Evolutionary conservation across 495 filamentous ascomycete species (phyloP), one percentile per base, ranked within the genome.

Genomic region (Daldinia childiae): DNA sequence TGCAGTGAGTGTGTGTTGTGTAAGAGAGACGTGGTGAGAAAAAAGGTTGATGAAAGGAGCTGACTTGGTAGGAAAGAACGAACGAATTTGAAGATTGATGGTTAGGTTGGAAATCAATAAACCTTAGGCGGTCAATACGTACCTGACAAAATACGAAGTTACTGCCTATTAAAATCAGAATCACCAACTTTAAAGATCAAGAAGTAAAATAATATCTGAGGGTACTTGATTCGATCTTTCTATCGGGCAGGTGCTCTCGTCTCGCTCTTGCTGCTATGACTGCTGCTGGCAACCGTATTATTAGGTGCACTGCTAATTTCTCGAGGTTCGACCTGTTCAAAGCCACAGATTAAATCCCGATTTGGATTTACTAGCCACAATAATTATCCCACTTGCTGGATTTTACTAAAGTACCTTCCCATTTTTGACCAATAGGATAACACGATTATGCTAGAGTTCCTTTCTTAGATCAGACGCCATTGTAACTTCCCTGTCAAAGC

Each of bases 361-460:
- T 48, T 48, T 48, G 43, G 19, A n/a, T 58, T 52, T 30, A 54
- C 50, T 54, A 73, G 71, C 71, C 71, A 73, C 71, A 73, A 45
- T 45, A 19, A 55, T 55, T 36, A 39, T 63, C 17, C 62, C 17
- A 59, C 56, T 69, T 58, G 58, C 43, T 36, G 62, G 50, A 66
- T 51, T 51, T 51, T 51, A 51, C 45, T 21, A 8, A 43, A 43
- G 66, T 15, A 67, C 57, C 54, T 48, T 48, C 43, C 43, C 43
- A 11, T 9, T 3, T 74, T 58, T 38, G 61, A 38, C 71, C 71
- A 74, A 74, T 71, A 5, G 59, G 62, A 67, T 54, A 66, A 63
- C 63, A 74, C 36, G 26, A 60, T 39, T 36, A 11, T 11, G 27
- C 32, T 24, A 14, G 55, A 26, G 29, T 62, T 27, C 41, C 63